Base-by-base conservation (phyloP, 1,139 yeast species). In the Geotrichum candidum region DNA sequence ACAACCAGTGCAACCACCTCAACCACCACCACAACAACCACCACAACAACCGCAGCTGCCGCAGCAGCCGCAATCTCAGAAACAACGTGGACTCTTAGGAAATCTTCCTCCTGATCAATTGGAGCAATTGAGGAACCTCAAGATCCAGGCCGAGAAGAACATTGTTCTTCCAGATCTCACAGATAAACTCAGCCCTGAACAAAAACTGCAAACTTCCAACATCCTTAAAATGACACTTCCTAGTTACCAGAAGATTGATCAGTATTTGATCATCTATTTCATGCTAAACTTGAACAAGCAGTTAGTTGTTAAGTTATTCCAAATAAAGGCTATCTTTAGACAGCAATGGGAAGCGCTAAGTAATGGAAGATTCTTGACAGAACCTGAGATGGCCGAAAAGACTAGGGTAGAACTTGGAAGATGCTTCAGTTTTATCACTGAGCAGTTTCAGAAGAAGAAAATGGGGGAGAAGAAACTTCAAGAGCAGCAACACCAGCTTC, bases 291-390 rank as follows among this genome's bases (percentile, higher is more conserved):
- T 86, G 68, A 88, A 87, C 71, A 82, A 80, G 55, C 90, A 85
- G 61, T 92, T 90, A 5, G 87, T 96, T 0, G 84, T 84, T 69
- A 82, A 89, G 65, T 81, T 90, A 65, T 80, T 90, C 64, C 94
- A 88, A 72, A 84, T 89, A 80, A 86, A 90, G 73, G 81, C 84
- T 65, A 87, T 90, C 87, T 84, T 90, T 54, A 86, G 85, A 69
- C 87, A 86, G 71, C 88, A 90, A 64, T 77, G 86, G 70, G 95
- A 89, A 60, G 84, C 83, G 66, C 74, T 87, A 72, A 81, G 84
- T 69, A 78, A 84, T 73, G 85, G 88, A 51, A 74, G 82, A 62
- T 86, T 82, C 73, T 78, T 87, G 73, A 86, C 94, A 13, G 81
- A 83, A 4, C 88, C 88, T 7, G 90, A 84, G 61, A 79, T 89